These are phyloP conservation scores for Petrea volubilis DNA, from an alignment of 257 asterid species.

Conservation along the genomic window DNA sequence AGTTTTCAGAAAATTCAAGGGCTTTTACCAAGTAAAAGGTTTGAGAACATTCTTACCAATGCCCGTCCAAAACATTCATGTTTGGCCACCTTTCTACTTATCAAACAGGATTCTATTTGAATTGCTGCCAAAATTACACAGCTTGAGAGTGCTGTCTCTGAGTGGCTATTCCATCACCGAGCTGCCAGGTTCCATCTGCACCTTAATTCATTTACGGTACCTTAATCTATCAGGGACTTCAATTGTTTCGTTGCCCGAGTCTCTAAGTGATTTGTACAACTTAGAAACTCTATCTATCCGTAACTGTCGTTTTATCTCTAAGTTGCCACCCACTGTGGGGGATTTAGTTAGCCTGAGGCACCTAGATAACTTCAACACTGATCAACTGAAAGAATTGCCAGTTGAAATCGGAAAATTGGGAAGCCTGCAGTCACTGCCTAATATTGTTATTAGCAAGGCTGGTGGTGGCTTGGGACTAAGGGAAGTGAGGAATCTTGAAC, in stretches of 20 bases:
- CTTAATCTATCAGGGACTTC: slow-evolving; percentile 36
- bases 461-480: slow-evolving; percentile 40
- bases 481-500: slow-evolving; percentile 31
- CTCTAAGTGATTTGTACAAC: slow-evolving; percentile 25
- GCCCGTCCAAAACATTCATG: slow-evolving; percentile 35
- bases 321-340: slow-evolving; percentile 41
- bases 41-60: slow-evolving; percentile 45
- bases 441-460: slow-evolving; percentile 33
- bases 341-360: slow-evolving; percentile 38
- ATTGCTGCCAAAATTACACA: slow-evolving; percentile 28
- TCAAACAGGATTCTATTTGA: slow-evolving; percentile 26
- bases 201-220: slow-evolving; percentile 35
- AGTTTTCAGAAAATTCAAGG: slow-evolving; percentile 20
- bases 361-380: slow-evolving; percentile 45
- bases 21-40: slow-evolving; percentile 15
- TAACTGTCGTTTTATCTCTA: slow-evolving; percentile 42
- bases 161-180: slow-evolving; percentile 35
- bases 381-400: slow-evolving; percentile 43
- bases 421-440: slow-evolving; percentile 40
- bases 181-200: slow-evolving; percentile 31
- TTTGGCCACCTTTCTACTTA: slow-evolving; percentile 40
- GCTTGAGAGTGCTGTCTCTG: slow-evolving; percentile 36
- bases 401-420: slow-evolving; percentile 32
- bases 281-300: slow-evolving; percentile 39
- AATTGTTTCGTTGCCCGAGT: slow-evolving; percentile 30